Evolutionary conservation across 306 rosid genomes (phyloP), one percentile per base, ranked within the genome.

Genomic region (Leucaena leucocephala): DNA sequence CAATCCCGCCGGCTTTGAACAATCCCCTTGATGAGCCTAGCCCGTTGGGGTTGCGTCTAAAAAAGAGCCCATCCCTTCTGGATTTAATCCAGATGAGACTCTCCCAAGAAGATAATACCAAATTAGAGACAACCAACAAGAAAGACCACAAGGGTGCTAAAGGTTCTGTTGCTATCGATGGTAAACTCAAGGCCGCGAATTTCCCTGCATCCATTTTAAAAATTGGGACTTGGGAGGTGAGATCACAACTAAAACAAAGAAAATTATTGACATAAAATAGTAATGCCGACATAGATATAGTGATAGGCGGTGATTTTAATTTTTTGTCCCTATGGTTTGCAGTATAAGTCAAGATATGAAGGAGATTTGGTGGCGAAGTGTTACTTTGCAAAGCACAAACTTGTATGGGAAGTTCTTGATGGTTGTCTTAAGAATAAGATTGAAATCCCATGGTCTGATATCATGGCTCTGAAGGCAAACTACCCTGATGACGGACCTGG

Each of bases 401-500:
- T 93, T 40, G 98, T 91, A 5, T 93, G 98, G 98, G 98, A 93
- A 86, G 98, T 93, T 2, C 94, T 93, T 78, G 98, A 93, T 78
- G 94, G 97, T 15, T 88, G 91, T 82, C 93, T 93, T 11, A 93
- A 93, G 88, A 93, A 89, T 84, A 93, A 93, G 86, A 93, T 93
- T 81, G 98, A 93, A 84, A 91, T 91, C 36, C 98, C 92, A 46
- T 93, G 98, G 98, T 93, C 98, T 43, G 94, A 93, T 84, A 90
- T 93, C 64, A 88, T 87, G 86, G 97, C 91, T 58, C 77, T 93
- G 55, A 93, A 84, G 80, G 98, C 97, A 14, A 87, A 80, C 74
- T 91, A 87, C 62, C 97, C 97, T 38, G 94, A 93, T 13, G 96
- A 91, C 80, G 93, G 27, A 64, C 89, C 88, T 2, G 97, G 97